Percentiles rank a stretch among this genome's conserved stretches.
phyloP scores from a whole-genome alignment of 139 green algal genomes.

The Nannochloris sp. region DNA sequence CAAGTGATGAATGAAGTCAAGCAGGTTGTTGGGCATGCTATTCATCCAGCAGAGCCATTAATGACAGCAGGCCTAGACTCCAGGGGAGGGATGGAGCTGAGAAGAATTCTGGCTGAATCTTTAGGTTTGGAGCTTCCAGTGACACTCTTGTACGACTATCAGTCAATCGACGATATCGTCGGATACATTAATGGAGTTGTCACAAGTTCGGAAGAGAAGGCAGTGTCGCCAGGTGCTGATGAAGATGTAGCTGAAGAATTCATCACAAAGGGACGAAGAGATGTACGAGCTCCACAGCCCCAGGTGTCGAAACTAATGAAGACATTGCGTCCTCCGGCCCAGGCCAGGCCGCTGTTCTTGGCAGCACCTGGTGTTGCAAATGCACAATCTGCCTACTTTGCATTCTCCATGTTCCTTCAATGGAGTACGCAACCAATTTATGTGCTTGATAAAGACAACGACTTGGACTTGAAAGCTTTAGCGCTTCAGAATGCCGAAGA shows the following conservation, averaged over 20 bases:
- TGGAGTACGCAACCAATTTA: conserved; percentile 80
- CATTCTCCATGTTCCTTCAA: conserved; percentile 40
- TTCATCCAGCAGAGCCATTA: conserved; percentile 56
- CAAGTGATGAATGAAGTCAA: conserved; percentile 61
- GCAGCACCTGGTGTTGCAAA: conserved; percentile 82
- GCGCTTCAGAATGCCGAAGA: conserved; percentile 59
- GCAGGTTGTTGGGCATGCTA: conserved; percentile 42
- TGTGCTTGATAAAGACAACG: conserved; percentile 86
- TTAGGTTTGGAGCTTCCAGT: conserved; percentile 52
- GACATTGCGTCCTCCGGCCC: conserved; percentile 42
- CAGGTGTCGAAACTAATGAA: conserved; percentile 63
- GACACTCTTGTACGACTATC: conserved; percentile 80
- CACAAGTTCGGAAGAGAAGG: neutral
- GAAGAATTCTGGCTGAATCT: conserved; percentile 61
- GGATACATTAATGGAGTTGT: conserved; percentile 27
- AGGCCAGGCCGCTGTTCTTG: conserved; percentile 66
- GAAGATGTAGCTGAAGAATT: neutral
- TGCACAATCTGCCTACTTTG: conserved; percentile 73
- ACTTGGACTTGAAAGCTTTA: conserved; percentile 60
- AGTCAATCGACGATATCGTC: conserved; percentile 49
- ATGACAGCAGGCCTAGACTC: conserved; percentile 54
- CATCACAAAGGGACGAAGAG: neutral
- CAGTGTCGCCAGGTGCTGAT: neutral
- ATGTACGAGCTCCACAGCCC: neutral
- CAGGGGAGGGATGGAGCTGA: conserved; percentile 72